phyloP scores from a whole-genome alignment of 2,329 filamentous ascomycete species.

The Arthrocladium fulminans region DNA sequence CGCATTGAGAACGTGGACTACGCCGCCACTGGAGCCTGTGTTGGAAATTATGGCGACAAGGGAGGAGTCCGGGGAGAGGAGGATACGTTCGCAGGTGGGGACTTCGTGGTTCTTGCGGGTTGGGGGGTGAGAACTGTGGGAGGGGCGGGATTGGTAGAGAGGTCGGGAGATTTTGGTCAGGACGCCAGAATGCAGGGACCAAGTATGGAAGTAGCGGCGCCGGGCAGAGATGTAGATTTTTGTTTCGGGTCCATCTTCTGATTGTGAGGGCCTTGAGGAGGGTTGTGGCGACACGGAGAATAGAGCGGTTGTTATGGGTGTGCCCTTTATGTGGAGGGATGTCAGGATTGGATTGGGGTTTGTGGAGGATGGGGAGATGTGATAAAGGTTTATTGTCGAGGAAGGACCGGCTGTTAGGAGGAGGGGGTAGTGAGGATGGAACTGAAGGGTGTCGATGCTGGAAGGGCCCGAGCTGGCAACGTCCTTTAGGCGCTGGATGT shows the following conservation, averaged over 20 bases:
- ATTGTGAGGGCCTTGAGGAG: slow-evolving; percentile 32
- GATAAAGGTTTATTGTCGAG: slow-evolving; percentile 79
- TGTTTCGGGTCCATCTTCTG: slow-evolving; percentile 13
- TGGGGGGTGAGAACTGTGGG: not conserved
- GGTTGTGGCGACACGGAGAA: slow-evolving; percentile 56
- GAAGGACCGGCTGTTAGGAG: slow-evolving; percentile 74
- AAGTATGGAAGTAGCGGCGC: slow-evolving; percentile 85
- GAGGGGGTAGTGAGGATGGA: slow-evolving; percentile 82
- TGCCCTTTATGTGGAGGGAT: slow-evolving; percentile 74
- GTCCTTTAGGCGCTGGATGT: slow-evolving; percentile 83
- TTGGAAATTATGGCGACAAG: slow-evolving; percentile 79
- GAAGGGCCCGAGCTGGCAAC: slow-evolving; percentile 57
- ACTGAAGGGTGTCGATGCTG: slow-evolving; percentile 71
- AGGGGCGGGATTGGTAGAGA: slow-evolving; percentile 44
- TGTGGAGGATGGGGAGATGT: slow-evolving; percentile 67
- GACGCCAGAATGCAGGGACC: slow-evolving; percentile 73
- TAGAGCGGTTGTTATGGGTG: slow-evolving; percentile 72
- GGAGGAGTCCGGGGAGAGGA: slow-evolving; percentile 72
- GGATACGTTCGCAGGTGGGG: slow-evolving; percentile 61
- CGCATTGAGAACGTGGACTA: slow-evolving; percentile 75
- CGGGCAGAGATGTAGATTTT: slow-evolving; percentile 77
- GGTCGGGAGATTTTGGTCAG: slow-evolving; percentile 73
- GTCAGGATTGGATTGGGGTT: slow-evolving; percentile 83
- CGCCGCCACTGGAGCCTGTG: slow-evolving; percentile 73
- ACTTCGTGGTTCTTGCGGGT: slow-evolving; percentile 31